Evolutionary conservation across 345 rosid genomes (phyloP).

Genomic region (Acer yangbiense): DNA sequence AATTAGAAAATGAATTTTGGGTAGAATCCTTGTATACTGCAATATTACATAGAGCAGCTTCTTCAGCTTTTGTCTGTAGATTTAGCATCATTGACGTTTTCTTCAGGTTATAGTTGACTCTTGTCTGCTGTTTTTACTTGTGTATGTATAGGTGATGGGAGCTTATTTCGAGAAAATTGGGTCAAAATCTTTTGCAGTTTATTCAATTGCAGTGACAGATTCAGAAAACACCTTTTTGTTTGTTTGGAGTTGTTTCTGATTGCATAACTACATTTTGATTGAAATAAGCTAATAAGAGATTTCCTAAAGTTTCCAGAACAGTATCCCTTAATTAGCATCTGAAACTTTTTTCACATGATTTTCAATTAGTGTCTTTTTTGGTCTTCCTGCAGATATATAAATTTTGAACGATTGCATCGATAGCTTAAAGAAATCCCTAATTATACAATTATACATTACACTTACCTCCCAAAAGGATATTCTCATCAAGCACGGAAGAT

Average conservation of each 20-base stretch:
- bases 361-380: not conserved
- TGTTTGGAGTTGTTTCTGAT: slow-evolving; percentile 5
- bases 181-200: slow-evolving; percentile 96
- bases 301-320: slow-evolving; percentile 22
- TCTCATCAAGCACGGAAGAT: slow-evolving; percentile 97
- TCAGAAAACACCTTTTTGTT: slow-evolving; percentile 34
- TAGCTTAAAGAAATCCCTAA: slow-evolving; percentile 96
- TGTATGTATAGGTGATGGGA: slow-evolving; percentile 83
- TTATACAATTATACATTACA: slow-evolving; percentile 95
- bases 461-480: slow-evolving; percentile 97
- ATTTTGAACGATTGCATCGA: slow-evolving; percentile 91
- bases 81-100: not conserved
- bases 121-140: slow-evolving; percentile 15
- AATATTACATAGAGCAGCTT: slow-evolving; percentile 23
- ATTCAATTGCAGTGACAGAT: slow-evolving; percentile 96
- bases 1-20: slow-evolving; percentile 6
- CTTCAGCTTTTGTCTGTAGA: slow-evolving; percentile 17
- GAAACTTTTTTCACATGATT: slow-evolving; percentile 12
- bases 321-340: slow-evolving; percentile 6
- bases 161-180: slow-evolving; percentile 93
- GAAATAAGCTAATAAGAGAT: slow-evolving; percentile 2
- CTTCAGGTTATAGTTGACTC: slow-evolving; percentile 11
- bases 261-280: not conserved
- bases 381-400: slow-evolving; percentile 73
- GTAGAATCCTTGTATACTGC: slow-evolving; percentile 16